A percentile compares a stretch with the other conserved stretches of the same genome.
Conservation (phyloP, 1,139 yeast species). For the Candida sojae region DNA sequence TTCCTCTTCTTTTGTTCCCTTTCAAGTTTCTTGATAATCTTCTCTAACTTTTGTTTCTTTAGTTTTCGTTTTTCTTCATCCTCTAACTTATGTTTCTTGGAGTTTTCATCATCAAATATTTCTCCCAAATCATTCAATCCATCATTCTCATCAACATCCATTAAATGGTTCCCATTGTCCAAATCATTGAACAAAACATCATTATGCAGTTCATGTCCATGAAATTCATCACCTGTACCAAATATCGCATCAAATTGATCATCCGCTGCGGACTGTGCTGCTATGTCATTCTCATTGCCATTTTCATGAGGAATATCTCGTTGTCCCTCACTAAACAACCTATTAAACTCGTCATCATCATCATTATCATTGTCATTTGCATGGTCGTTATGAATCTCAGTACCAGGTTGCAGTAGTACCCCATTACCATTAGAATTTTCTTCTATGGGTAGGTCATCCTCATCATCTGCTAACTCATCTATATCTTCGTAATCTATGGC, state of each 20-base stretch:
- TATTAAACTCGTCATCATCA: constrained; percentile 25
- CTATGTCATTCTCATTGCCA: constrained; percentile 30
- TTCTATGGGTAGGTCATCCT: constrained; percentile 44
- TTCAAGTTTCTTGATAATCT: constrained; percentile 35
- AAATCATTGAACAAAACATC: constrained; percentile 19
- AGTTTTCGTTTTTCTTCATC: constrained; percentile 23
- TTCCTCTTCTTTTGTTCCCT: constrained; percentile 33
- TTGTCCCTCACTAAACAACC: constrained; percentile 13
- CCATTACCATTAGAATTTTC: constrained; percentile 19
- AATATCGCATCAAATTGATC: constrained; percentile 53
- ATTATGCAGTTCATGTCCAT: constrained; percentile 8
- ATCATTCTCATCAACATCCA: constrained; percentile 16
- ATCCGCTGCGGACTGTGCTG: constrained; percentile 37
- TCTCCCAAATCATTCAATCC: constrained; percentile 38
- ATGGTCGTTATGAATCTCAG: neutral
- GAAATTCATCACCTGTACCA: constrained; percentile 32
- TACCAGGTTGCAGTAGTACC: neutral
- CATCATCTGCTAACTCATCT: constrained; percentile 90
- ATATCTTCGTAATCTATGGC: constrained; percentile 97
- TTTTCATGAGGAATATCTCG: neutral
- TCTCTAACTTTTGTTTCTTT: constrained; percentile 28
- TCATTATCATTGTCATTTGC: constrained; percentile 17
- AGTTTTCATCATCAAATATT: constrained; percentile 26
- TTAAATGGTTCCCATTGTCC: constrained; percentile 15
- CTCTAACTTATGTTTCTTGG: constrained; percentile 20